A percentile compares a stretch with the other conserved stretches of the same genome.
Evolutionary conservation across 495 filamentous ascomycete species (phyloP).

Genomic region (Aspergillus carlsbadensis): DNA sequence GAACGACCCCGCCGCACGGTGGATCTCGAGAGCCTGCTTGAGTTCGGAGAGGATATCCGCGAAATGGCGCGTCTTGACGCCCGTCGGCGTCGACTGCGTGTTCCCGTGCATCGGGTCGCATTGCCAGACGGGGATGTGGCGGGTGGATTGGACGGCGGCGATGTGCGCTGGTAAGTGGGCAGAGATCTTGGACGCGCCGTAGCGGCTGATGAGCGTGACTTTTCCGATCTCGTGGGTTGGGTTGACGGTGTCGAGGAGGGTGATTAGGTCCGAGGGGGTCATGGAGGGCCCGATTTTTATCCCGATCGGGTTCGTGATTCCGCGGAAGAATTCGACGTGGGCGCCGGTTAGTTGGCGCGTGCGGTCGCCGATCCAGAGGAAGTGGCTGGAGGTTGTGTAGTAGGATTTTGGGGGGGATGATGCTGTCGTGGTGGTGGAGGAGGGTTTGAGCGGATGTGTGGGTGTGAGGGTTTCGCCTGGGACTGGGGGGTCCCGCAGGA

Average conservation of each 20-base stretch:
- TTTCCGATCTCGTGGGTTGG: slow-evolving; percentile 79
- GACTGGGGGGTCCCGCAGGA: slow-evolving; percentile 61
- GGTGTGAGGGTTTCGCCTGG: background rate
- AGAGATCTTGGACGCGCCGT: slow-evolving; percentile 74
- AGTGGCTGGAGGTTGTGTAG: slow-evolving; percentile 93
- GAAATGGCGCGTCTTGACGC: slow-evolving; percentile 88
- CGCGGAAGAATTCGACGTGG: slow-evolving; percentile 96
- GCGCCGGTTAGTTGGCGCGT: slow-evolving; percentile 89
- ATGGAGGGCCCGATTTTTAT: slow-evolving; percentile 94
- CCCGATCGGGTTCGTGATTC: slow-evolving; percentile 91
- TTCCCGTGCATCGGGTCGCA: slow-evolving; percentile 98
- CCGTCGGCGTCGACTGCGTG: slow-evolving; percentile 58
- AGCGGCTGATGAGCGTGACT: slow-evolving; percentile 93
- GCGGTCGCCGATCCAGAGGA: slow-evolving; percentile 97
- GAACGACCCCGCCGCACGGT: slow-evolving; percentile 76
- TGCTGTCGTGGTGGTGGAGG: slow-evolving; percentile 10
- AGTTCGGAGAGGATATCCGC: slow-evolving; percentile 83
- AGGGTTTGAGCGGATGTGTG: background rate
- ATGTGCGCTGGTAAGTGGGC: slow-evolving; percentile 78
- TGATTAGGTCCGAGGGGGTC: slow-evolving; percentile 65
- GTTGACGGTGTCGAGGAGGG: slow-evolving; percentile 80
- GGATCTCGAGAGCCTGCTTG: slow-evolving; percentile 73
- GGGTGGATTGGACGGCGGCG: slow-evolving; percentile 71
- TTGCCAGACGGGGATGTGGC: slow-evolving; percentile 87
- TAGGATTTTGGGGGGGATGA: slow-evolving; percentile 39